phyloP scores from a whole-genome alignment of 257 asterid genomes.

The Euphrasia confusa region DNA sequence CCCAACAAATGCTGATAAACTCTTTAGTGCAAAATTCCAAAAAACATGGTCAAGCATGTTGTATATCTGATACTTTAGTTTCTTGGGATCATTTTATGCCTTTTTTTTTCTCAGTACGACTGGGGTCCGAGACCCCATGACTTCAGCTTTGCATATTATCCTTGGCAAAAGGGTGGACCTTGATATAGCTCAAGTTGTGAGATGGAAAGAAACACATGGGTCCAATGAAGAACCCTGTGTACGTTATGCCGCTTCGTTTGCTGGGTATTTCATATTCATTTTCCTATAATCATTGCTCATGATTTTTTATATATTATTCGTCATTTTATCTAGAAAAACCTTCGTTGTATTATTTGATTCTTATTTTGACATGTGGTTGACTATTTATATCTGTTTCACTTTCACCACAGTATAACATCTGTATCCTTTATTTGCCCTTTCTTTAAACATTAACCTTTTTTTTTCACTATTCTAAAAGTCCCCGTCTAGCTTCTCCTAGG shows the following conservation, averaged over 20 bases:
- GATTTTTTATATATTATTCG: background rate
- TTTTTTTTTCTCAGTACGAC: slow-evolving; percentile 63
- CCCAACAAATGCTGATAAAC: too few species aligned
- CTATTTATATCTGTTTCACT: background rate
- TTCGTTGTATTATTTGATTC: background rate
- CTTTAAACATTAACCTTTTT: too few species aligned
- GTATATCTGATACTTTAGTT: background rate
- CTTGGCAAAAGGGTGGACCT: slow-evolving; percentile 83
- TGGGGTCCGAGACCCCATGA: slow-evolving; percentile 90
- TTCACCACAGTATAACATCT: too few species aligned
- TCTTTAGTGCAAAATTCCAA: too few species aligned
- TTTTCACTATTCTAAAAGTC: too few species aligned
- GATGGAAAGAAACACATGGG: slow-evolving; percentile 72
- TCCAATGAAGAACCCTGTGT: slow-evolving; percentile 81
- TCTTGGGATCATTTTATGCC: slow-evolving; percentile 2
- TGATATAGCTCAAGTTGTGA: slow-evolving; percentile 91
- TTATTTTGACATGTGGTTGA: background rate
- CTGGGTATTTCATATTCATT: slow-evolving; percentile 55
- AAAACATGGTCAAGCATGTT: too few species aligned
- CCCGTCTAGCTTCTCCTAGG: too few species aligned
- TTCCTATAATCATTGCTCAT: slow-evolving; percentile 22
- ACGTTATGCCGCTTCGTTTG: slow-evolving; percentile 98
- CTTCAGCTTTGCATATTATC: slow-evolving; percentile 88
- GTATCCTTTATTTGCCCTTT: too few species aligned
- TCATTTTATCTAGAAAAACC: slow-evolving; percentile 18